Evolutionary conservation across 2,329 filamentous ascomycete genomes (phyloP).

Genomic region (Mariannaea elegans): DNA sequence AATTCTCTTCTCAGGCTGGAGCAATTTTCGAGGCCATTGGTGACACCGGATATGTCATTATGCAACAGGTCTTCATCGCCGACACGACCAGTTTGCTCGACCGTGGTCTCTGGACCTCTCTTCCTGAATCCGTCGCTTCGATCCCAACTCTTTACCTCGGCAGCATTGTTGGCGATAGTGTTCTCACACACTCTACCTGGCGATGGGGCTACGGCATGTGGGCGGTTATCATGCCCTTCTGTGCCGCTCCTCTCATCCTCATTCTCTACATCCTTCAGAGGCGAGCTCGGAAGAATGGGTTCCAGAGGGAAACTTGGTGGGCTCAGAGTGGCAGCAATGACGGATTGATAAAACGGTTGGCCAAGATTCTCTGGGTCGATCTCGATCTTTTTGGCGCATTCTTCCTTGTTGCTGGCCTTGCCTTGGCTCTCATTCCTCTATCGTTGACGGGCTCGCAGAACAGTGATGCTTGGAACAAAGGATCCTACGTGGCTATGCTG

Average conservation of each 20-base stretch:
- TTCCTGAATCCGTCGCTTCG: slow-evolving; percentile 57
- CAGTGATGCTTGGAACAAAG: slow-evolving; percentile 42
- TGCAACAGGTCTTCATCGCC: slow-evolving; percentile 63
- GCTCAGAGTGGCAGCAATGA: slow-evolving; percentile 21
- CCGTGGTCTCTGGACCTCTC: slow-evolving; percentile 66
- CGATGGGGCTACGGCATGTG: slow-evolving; percentile 54
- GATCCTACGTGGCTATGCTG: slow-evolving; percentile 47
- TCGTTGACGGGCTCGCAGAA: slow-evolving; percentile 49
- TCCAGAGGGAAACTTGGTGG: slow-evolving; percentile 29
- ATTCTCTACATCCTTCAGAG: slow-evolving; percentile 46
- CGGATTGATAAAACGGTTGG: slow-evolving; percentile 31
- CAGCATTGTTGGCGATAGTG: slow-evolving; percentile 44
- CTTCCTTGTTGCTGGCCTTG: slow-evolving; percentile 45
- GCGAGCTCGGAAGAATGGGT: slow-evolving; percentile 36
- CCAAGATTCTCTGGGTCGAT: slow-evolving; percentile 40
- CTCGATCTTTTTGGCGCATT: slow-evolving; percentile 47
- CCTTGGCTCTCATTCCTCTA: slow-evolving; percentile 47
- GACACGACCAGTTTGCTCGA: slow-evolving; percentile 69
- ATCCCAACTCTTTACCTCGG: slow-evolving; percentile 46
- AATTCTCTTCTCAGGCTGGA: slow-evolving; percentile 45
- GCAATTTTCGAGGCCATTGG: slow-evolving; percentile 27
- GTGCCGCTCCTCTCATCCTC: slow-evolving; percentile 43
- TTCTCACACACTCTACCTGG: slow-evolving; percentile 50
- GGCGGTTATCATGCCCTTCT: slow-evolving; percentile 49
- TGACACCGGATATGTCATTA: slow-evolving; percentile 40